A percentile compares a stretch with the other conserved stretches of the same genome.
Conservation (phyloP, 495 filamentous ascomycete genomes). For the Astrothelium macrocarpum region DNA sequence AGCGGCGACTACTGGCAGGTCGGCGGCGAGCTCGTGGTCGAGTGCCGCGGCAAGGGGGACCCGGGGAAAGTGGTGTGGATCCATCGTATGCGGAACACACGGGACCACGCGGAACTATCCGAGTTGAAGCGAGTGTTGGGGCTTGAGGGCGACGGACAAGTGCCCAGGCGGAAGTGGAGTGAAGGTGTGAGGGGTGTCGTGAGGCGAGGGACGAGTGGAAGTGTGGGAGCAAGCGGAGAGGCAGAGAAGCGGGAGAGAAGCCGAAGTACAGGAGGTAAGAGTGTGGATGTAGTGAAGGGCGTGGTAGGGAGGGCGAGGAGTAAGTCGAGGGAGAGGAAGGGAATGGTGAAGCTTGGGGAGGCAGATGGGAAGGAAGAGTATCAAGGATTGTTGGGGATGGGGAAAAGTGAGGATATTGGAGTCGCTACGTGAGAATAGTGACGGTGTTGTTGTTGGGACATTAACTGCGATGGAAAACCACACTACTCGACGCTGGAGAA, state of each 20-base stretch:
- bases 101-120: conserved; percentile 65
- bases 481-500: too few relatives aligned
- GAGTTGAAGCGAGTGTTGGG: conserved; percentile 54
- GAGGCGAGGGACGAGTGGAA: neutral
- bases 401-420: neutral
- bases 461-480: neutral
- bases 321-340: conserved; percentile 1
- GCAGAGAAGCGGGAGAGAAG: neutral
- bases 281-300: neutral
- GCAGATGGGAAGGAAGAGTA: conserved; percentile 3
- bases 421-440: neutral
- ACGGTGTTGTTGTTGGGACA: neutral
- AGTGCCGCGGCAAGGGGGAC: conserved; percentile 42
- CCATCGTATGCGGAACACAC: conserved; percentile 70
- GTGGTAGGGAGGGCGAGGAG: neutral
- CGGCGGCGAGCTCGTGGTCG: conserved; percentile 80
- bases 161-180: neutral
- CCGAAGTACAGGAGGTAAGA: neutral
- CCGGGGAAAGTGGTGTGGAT: conserved; percentile 52
- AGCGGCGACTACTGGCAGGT: conserved; percentile 61
- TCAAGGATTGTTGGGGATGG: neutral
- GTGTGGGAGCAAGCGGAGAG: neutral
- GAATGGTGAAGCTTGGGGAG: neutral
- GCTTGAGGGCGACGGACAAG: conserved; percentile 29
- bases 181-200: neutral